Base-by-base conservation (phyloP, 2,329 filamentous ascomycete genomes). In the Diaporthe eres region DNA sequence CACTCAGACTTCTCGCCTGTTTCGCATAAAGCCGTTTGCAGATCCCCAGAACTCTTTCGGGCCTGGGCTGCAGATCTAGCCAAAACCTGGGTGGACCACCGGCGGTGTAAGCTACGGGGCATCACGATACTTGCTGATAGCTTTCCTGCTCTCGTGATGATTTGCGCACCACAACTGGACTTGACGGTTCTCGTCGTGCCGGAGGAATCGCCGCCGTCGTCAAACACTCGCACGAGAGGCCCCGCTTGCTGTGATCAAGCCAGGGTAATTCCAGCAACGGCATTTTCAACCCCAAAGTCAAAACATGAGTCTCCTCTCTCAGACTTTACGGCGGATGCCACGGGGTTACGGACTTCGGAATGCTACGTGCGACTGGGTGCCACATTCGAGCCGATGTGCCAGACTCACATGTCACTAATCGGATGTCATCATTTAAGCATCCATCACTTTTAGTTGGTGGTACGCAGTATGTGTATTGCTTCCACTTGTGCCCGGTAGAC, bases 1-100 rank as follows among this genome's bases (percentile, higher is more conserved):
- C 74, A 76, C 63, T 63, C 71, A 74, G 75, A 61, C 55, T 60
- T 61, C 63, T 63, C 42, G 75, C 47, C 44, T 74, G 75, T 76
- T 68, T 74, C 71, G 72, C 71, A 76, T 76, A 55, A 61, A 76
- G 47, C 42, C 63, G 71, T 49, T 71, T 74, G 71, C 57, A 51
- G 75, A 76, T 76, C 75, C 61, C 58, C 44, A 71, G 55, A 31
- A 73, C 63, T 55, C 39, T n/a, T 42, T 60, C n/a, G 25, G 34
- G 47, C 31, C 47, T 73, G 47, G 47, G 58, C 42, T 65, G 71
- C 71, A 65, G 58, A 65, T 73, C 71, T 53, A 53, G 58, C 22
- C 47, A 55, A 28, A 61, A 65, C 19, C 53, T 17, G 47, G 34
- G 42, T 44, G 34, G n/a, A 61, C 53, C 53, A 63, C 57, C 65